Base-by-base conservation (phyloP, 768 basidiomycete genomes). In the Phylloporus scabripes region DNA sequence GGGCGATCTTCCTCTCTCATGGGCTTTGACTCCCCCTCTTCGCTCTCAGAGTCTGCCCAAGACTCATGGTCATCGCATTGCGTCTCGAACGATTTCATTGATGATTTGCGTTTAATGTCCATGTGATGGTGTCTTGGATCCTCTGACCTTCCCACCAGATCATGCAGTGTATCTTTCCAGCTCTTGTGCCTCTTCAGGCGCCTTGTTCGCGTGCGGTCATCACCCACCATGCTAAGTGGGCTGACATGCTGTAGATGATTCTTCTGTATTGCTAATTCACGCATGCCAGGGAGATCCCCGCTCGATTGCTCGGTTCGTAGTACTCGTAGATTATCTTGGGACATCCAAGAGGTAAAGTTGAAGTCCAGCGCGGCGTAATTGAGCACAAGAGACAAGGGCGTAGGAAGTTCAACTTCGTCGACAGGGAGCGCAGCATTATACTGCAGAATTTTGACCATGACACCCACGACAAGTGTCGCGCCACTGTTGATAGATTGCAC, bases 271-370 rank as follows among this genome's bases (percentile, higher is more conserved):
- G 80, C 85, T 33, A 85, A 60, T 51, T 82, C 83, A 39, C 72
- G 76, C 52, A 94, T 69, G 1, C 85, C 84, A 23, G 86, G 79
- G 12, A 97, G 72, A 65, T 89, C 80, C 0, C 86, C 81, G 12
- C 87, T 83, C 1, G 92, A 92, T 61, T 92, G 89, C 64, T 98
- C 94, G 3, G 86, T 80, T 46, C 87, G 80, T 12, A 98, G 74
- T 24, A 95, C 86, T 5, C 81, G 83, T 48, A 97, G 74, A 65
- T 97, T 83, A 17, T 78, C 78, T 8, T 83, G 82, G 0, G 87
- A 79, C 91, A 93, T 92, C 95, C 95, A 98, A 18, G 93, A 95
- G 0, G 92, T 92, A 61, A 95, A 97, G 66, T 98, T 97, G 73
- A 99, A 98, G 66, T 98, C 94, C 39, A 98, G 77, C 21, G 87